Percentiles rank a stretch among this genome's conserved stretches.
phyloP scores from a whole-genome alignment of 2,329 filamentous ascomycete genomes.

The Penicillium sp. region DNA sequence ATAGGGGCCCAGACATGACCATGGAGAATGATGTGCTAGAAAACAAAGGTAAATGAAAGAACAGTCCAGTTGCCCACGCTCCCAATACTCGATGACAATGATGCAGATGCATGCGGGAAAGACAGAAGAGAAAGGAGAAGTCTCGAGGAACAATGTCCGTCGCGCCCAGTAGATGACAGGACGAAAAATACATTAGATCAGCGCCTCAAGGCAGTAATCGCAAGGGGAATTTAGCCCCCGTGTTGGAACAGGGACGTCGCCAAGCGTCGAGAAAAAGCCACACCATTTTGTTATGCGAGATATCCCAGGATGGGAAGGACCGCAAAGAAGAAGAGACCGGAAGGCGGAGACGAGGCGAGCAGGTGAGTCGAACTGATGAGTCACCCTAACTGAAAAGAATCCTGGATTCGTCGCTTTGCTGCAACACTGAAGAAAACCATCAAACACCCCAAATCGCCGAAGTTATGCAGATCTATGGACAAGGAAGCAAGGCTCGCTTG shows the following conservation, averaged over 20 bases:
- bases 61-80: slow-evolving; percentile 24
- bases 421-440: slow-evolving; percentile 8
- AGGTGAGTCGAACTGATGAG: neutral
- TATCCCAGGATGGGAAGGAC: slow-evolving; percentile 5
- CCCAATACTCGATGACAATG: slow-evolving; percentile 29
- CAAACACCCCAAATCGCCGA: slow-evolving; percentile 22
- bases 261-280: slow-evolving; percentile 10
- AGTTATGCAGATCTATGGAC: slow-evolving; percentile 28
- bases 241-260: neutral
- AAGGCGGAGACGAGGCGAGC: slow-evolving; percentile 9
- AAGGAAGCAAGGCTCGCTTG: slow-evolving; percentile 14
- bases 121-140: slow-evolving; percentile 12
- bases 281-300: slow-evolving; percentile 12
- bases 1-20: slow-evolving; percentile 24
- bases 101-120: slow-evolving; percentile 26
- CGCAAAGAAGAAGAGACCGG: slow-evolving; percentile 11
- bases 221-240: neutral
- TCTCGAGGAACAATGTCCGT: slow-evolving; percentile 15
- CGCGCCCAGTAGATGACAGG: slow-evolving; percentile 10
- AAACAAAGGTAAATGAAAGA: slow-evolving; percentile 24
- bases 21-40: slow-evolving; percentile 28
- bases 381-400: neutral
- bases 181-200: slow-evolving; percentile 23
- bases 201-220: slow-evolving; percentile 5
- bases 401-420: slow-evolving; percentile 1